A percentile compares a stretch with the other conserved stretches of the same genome.
These are phyloP conservation scores for Exophiala oligosperma DNA, from an alignment of 2,329 filamentous ascomycete genomes.

Conservation along the genomic window DNA sequence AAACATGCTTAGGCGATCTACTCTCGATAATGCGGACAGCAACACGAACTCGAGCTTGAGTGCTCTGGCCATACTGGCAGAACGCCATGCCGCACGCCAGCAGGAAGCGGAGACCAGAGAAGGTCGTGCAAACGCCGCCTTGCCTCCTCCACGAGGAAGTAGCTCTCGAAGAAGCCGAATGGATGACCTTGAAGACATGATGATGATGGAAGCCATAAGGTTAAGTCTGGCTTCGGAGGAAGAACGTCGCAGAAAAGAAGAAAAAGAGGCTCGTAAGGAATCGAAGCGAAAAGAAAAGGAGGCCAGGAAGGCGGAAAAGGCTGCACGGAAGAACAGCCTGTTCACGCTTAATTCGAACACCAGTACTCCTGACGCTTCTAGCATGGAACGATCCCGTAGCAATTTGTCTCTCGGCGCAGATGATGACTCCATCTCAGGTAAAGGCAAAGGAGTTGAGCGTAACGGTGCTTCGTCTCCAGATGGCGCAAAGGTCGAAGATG, in stretches of 20 bases:
- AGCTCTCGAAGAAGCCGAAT: constrained; percentile 64
- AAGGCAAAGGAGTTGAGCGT: constrained; percentile 72
- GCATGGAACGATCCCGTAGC: constrained; percentile 38
- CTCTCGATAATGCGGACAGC: constrained; percentile 36
- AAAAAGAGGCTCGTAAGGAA: constrained; percentile 78
- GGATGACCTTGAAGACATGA: constrained; percentile 93
- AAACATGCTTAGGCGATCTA: constrained; percentile 45
- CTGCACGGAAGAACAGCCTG: constrained; percentile 63
- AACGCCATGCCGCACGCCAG: constrained; percentile 41
- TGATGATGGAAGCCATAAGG: constrained; percentile 96
- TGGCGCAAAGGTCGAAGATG: constrained; percentile 15
- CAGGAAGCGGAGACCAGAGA: constrained; percentile 38
- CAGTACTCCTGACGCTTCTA: constrained; percentile 59
- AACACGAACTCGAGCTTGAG: constrained; percentile 40
- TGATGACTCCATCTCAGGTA: constrained; percentile 46
- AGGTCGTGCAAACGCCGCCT: constrained; percentile 30
- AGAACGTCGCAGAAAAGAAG: constrained; percentile 81
- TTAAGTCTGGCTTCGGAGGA: constrained; percentile 90
- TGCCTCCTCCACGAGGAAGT: constrained; percentile 45
- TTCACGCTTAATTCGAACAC: constrained; percentile 54
- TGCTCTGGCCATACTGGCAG: constrained; percentile 49
- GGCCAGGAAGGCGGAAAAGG: constrained; percentile 71
- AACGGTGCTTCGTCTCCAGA: constrained; percentile 25
- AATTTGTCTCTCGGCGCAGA: constrained; percentile 39
- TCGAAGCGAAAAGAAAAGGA: constrained; percentile 84